Percentiles rank a stretch among this genome's conserved stretches.
Evolutionary conservation across 306 rosid species (phyloP).

Genomic region (Inga laurina): DNA sequence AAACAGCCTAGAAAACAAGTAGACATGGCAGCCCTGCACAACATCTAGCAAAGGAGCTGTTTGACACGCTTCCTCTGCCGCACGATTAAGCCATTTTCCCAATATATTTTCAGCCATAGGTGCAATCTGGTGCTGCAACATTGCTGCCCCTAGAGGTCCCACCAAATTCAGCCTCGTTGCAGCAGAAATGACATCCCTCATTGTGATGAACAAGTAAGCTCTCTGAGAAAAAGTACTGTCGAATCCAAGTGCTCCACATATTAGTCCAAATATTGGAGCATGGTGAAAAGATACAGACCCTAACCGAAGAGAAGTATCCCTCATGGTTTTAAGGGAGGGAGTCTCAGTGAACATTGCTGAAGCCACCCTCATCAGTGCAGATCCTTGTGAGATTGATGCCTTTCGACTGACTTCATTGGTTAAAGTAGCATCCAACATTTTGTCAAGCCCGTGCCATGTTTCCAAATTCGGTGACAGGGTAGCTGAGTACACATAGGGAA

Average conservation of each 20-base stretch:
- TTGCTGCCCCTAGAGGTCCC: slow-evolving; percentile 82
- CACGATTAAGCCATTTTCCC: slow-evolving; percentile 63
- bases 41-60: slow-evolving; percentile 71
- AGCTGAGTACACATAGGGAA: slow-evolving; percentile 77
- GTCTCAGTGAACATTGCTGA: slow-evolving; percentile 63
- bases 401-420: slow-evolving; percentile 80
- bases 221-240: slow-evolving; percentile 63
- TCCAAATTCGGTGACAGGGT: slow-evolving; percentile 55
- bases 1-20: slow-evolving; percentile 77
- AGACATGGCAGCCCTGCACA: slow-evolving; percentile 83
- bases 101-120: slow-evolving; percentile 60
- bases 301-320: slow-evolving; percentile 47
- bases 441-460: slow-evolving; percentile 67
- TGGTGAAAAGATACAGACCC: slow-evolving; percentile 67
- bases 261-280: slow-evolving; percentile 78
- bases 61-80: slow-evolving; percentile 71
- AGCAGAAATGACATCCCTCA: slow-evolving; percentile 84
- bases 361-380: slow-evolving; percentile 86
- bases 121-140: slow-evolving; percentile 78
- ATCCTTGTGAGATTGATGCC: slow-evolving; percentile 80
- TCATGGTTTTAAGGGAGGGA: slow-evolving; percentile 69
- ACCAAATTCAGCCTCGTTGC: slow-evolving; percentile 86
- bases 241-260: slow-evolving; percentile 70
- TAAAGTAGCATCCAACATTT: slow-evolving; percentile 64
- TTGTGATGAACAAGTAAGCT: slow-evolving; percentile 79